Evolutionary conservation across 1,284 basidiomycete species (phyloP), one percentile per base, ranked within the genome.

Genomic region (Peniophora sp.): DNA sequence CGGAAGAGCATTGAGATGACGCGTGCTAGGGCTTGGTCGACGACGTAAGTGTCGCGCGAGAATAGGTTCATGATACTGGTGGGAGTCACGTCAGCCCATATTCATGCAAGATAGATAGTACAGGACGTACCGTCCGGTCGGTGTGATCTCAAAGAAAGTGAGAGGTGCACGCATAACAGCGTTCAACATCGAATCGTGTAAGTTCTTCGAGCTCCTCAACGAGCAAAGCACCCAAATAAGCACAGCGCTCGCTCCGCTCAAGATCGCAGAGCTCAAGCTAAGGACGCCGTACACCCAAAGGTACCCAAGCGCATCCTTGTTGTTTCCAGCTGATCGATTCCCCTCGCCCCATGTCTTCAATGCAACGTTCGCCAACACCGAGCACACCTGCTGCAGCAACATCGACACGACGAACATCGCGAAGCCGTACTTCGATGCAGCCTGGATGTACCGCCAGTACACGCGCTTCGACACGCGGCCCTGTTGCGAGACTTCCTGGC

Each of bases 1-100:
- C 88, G 76, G 57, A 81, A 74, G 51, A 88, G 70, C 36, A 73
- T 76, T 60, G 81, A 79, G 34, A 94, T 83, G 52, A 80, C 84
- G 46, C 85, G 76, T 20, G 83, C 81, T 22, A 95, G 76, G 6
- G 91, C 71, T 60, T 89, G 82, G 62, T 97, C 95, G 24, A 97
- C 83, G 39, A 96, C 92, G 61, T 95, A 95, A 43, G 89, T 83
- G 63, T 99, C 96, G 3, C 93, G 82, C 14, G 91, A 92, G 69
- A 98, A 98, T 34, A 97, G 68, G 63, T 95, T 95, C 51, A 94
- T 63, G 43, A 91, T 83, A 9, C 88, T 89, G 24, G 24, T 47
- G 14, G 24, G 20, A 24, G 39, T 50, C 17, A n/a, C 20, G 27
- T 32, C 12, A 32, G 12, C 5, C 27, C 27, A 47, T 22, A 20